Conservation (phyloP, 2,329 filamentous ascomycete species). For the Gnomoniopsis sp. region DNA sequence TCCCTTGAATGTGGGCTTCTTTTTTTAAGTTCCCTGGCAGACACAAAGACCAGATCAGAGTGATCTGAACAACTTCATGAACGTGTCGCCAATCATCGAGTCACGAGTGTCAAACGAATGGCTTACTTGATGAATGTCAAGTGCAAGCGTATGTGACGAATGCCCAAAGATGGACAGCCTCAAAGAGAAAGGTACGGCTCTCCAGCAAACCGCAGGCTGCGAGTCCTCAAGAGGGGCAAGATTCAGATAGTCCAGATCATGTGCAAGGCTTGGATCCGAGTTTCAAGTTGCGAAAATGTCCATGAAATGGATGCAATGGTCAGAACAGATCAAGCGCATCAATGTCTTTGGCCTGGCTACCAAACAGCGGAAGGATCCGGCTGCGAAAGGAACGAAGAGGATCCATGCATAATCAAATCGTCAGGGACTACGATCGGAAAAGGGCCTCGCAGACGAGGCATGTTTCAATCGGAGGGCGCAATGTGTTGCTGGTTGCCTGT, state of each 20-base stretch:
- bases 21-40: neutral
- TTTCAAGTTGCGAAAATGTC: neutral
- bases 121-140: conserved; percentile 16
- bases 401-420: conserved; percentile 9
- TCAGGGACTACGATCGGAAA: conserved; percentile 16
- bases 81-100: conserved; percentile 3
- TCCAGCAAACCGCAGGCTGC: neutral
- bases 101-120: conserved; percentile 14
- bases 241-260: conserved; percentile 9
- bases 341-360: conserved; percentile 8
- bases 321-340: conserved; percentile 12
- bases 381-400: neutral
- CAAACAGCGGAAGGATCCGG: neutral
- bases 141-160: conserved; percentile 13
- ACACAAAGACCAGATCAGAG: neutral
- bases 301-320: neutral
- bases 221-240: neutral
- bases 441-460: conserved; percentile 8
- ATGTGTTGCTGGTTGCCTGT: conserved; percentile 9
- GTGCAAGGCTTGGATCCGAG: neutral
- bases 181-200: neutral
- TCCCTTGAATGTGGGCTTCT: too few species aligned
- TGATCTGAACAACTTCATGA: neutral
- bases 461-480: conserved; percentile 5
- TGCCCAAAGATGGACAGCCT: conserved; percentile 1